Conservation (phyloP, 768 basidiomycete genomes). For the Asterophora lycoperdoides region DNA sequence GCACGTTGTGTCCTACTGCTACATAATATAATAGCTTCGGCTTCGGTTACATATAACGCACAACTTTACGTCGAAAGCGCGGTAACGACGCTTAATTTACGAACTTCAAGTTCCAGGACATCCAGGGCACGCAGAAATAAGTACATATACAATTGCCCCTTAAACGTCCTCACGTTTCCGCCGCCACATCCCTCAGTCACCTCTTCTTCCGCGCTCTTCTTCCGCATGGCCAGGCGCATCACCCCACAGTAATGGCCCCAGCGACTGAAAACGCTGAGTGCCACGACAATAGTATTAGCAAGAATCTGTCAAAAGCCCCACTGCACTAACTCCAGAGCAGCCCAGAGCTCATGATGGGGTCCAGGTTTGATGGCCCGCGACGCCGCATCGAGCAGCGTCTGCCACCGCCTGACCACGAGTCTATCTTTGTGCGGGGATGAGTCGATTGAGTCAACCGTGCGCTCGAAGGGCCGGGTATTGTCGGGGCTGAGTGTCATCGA, state of each 20-base stretch:
- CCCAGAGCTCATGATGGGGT: constrained; percentile 40
- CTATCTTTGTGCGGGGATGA: constrained; percentile 1
- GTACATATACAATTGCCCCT: no score
- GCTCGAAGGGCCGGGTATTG: background rate
- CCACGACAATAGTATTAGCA: no score
- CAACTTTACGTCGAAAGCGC: no score
- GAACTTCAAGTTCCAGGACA: background rate
- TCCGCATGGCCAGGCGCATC: constrained; percentile 25
- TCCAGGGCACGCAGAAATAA: no score
- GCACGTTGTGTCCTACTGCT: background rate
- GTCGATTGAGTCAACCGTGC: no score
- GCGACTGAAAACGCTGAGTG: constrained; percentile 30
- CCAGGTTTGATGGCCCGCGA: constrained; percentile 30
- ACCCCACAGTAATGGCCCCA: constrained; percentile 28
- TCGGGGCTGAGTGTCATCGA: background rate
- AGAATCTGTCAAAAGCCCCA: constrained; percentile 43
- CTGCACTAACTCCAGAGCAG: no score
- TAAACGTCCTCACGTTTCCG: constrained; percentile 1
- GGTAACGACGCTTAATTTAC: no score
- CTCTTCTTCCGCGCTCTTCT: no score
- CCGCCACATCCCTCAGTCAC: background rate
- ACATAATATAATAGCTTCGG: background rate
- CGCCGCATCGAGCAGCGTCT: constrained; percentile 27
- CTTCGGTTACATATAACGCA: background rate
- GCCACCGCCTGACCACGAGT: constrained; percentile 5